Conservation (phyloP, 73 alveolate species). For the Loxodes magnus region DNA sequence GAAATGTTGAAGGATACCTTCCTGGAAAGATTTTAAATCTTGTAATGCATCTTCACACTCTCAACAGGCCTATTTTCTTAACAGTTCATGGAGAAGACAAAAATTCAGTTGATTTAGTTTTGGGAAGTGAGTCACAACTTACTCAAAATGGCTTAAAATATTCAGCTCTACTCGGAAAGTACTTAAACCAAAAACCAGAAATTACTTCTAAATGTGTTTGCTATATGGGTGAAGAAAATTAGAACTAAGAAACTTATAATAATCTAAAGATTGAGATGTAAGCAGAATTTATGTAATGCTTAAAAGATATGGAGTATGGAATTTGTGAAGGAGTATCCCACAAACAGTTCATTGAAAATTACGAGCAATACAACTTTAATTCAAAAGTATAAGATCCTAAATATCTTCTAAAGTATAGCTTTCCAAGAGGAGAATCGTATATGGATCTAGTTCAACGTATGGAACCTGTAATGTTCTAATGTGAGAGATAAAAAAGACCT, state of each 20-base stretch:
- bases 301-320: too few species aligned
- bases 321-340: too few species aligned
- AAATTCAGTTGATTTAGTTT: neutral
- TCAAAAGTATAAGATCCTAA: too few species aligned
- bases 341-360: constrained; percentile 13
- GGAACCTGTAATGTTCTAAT: constrained; percentile 12
- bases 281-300: too few species aligned
- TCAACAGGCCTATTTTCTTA: constrained; percentile 16
- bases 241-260: too few species aligned
- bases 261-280: too few species aligned
- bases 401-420: constrained; percentile 13
- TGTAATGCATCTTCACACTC: constrained; percentile 7
- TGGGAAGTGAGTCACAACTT: constrained; percentile 20
- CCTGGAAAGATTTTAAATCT: neutral
- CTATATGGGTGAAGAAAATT: too few species aligned
- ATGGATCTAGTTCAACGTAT: constrained; percentile 14
- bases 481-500: constrained; percentile 15
- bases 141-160: constrained; percentile 15
- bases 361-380: too few species aligned
- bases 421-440: constrained; percentile 25
- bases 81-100: constrained; percentile 13
- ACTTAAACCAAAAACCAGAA: too few species aligned
- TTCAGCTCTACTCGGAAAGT: neutral
- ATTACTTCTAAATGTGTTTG: too few species aligned
- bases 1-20: constrained; percentile 9